These are phyloP conservation scores for Leucosporidium yakuticum DNA, from an alignment of 768 basidiomycete species.

Conservation along the genomic window DNA sequence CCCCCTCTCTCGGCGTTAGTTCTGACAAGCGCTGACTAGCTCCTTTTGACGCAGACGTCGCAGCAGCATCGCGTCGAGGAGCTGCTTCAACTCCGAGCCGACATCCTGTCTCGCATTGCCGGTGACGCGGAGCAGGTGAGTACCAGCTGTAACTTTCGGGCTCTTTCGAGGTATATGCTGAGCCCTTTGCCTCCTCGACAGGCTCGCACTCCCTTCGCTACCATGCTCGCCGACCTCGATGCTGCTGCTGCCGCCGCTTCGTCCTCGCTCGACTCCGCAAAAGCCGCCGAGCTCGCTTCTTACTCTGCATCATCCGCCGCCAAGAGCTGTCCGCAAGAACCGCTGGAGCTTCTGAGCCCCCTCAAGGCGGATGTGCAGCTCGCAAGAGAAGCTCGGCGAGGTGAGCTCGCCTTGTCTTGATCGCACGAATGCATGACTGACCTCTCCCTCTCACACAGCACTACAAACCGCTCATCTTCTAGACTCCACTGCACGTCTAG, in stretches of 20 bases:
- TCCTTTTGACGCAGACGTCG: background rate
- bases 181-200: background rate
- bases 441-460: background rate
- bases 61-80: background rate
- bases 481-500: background rate
- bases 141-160: background rate
- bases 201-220: background rate
- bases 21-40: no score
- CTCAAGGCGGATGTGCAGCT: background rate
- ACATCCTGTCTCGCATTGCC: background rate
- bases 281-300: background rate
- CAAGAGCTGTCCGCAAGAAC: background rate
- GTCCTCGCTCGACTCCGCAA: background rate
- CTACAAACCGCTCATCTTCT: background rate
- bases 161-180: background rate
- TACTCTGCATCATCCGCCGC: background rate
- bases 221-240: background rate
- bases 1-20: no score
- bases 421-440: background rate
- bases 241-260: no score
- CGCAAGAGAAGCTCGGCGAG: background rate
- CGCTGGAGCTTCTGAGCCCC: background rate
- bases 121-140: background rate
- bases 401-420: background rate
- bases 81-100: slow-evolving; percentile 1